Evolutionary conservation across 345 rosid genomes (phyloP).

Genomic region (Boechera divaricarpa): DNA sequence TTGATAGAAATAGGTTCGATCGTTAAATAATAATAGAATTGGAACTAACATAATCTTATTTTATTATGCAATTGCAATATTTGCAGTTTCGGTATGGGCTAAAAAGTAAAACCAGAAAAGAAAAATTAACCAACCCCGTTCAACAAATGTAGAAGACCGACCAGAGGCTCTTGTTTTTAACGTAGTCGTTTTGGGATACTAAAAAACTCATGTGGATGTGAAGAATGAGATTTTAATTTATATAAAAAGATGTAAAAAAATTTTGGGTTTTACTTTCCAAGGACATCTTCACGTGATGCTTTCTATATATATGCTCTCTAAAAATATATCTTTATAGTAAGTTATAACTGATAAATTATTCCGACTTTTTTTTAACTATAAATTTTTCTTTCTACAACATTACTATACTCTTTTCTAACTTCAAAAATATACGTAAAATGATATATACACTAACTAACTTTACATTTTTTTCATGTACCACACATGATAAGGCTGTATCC

Average conservation of each 20-base stretch:
- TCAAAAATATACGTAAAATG: not conserved
- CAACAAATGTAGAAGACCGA: conserved; percentile 35
- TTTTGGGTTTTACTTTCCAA: conserved; percentile 37
- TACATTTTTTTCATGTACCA: no score
- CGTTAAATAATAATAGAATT: not conserved
- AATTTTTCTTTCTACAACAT: no score
- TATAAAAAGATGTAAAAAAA: conserved; percentile 9
- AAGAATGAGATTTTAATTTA: conserved; percentile 12
- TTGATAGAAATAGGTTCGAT: not conserved
- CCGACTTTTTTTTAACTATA: not conserved
- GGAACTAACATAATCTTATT: not conserved
- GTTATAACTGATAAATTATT: not conserved
- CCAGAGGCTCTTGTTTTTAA: conserved; percentile 26
- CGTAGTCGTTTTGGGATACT: conserved; percentile 45
- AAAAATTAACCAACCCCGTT: conserved; percentile 39
- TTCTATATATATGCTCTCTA: not conserved
- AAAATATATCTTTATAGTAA: not conserved
- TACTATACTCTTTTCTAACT: not conserved
- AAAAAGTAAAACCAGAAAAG: not conserved
- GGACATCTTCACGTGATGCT: conserved; percentile 43
- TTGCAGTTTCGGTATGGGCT: not conserved
- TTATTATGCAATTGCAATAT: not conserved
- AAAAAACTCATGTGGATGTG: conserved; percentile 43
- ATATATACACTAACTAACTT: not conserved
- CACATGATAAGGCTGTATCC: no score